These are phyloP conservation scores for Russula brevipes DNA, from an alignment of 768 basidiomycete genomes.

Conservation along the genomic window DNA sequence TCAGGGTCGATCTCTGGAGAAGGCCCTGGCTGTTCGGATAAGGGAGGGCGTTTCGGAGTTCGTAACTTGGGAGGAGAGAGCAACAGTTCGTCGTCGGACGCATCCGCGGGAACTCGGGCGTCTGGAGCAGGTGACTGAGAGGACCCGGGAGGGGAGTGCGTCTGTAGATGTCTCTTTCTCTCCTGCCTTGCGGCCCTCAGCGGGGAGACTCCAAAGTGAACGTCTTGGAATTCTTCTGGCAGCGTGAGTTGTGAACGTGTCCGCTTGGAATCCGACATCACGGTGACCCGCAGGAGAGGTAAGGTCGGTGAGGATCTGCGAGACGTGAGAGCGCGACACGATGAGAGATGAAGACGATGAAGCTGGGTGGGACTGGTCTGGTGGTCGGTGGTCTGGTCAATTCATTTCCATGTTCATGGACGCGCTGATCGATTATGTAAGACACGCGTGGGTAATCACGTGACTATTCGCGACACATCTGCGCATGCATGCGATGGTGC, in stretches of 20 bases:
- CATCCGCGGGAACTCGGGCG: not conserved
- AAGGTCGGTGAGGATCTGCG: too few relatives aligned
- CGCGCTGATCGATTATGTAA: slow-evolving; percentile 9
- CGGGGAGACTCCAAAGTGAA: slow-evolving; percentile 21
- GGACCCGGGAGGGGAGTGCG: not conserved
- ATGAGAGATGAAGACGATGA: too few relatives aligned
- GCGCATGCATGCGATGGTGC: not conserved
- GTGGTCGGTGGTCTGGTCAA: not conserved
- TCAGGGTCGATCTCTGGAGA: not conserved
- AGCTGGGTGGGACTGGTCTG: not conserved
- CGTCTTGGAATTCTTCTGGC: slow-evolving; percentile 5
- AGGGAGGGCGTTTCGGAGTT: slow-evolving; percentile 7
- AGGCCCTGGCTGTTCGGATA: not conserved
- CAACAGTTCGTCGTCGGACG: slow-evolving; percentile 7
- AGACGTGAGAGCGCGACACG: too few relatives aligned
- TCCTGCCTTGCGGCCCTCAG: slow-evolving; percentile 20
- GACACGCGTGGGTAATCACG: slow-evolving; percentile 2
- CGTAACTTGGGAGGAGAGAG: slow-evolving; percentile 12
- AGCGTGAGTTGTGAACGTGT: slow-evolving; percentile 24
- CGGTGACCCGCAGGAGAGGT: not conserved
- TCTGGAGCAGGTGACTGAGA: not conserved
- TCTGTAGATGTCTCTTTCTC: slow-evolving; percentile 5
- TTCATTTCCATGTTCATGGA: not conserved
- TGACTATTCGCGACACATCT: not conserved
- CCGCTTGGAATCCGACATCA: slow-evolving; percentile 22